These are phyloP conservation scores for Aspergillus pseudoviridinutans DNA, from an alignment of 2,329 filamentous ascomycete genomes.

Conservation along the genomic window DNA sequence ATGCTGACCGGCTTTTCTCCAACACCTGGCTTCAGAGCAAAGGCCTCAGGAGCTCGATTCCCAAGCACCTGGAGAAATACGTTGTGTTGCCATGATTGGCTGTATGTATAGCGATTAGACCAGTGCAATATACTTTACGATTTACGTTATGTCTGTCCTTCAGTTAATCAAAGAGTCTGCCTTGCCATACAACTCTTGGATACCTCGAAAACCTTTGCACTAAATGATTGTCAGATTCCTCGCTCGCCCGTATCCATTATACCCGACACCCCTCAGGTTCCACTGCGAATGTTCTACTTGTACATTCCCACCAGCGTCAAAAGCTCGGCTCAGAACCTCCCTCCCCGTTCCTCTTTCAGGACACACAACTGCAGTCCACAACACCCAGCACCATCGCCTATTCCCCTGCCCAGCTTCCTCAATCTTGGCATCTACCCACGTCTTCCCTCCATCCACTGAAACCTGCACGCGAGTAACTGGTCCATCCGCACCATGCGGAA, in stretches of 20 bases:
- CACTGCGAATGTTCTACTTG: constrained; percentile 50
- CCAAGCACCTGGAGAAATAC: constrained; percentile 83
- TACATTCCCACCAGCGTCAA: constrained; percentile 50
- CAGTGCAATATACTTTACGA: not conserved
- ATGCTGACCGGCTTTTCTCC: constrained; percentile 90
- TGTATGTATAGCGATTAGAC: not conserved
- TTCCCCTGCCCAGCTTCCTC: constrained; percentile 13
- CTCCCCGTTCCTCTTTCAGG: constrained; percentile 40
- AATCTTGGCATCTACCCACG: constrained; percentile 49
- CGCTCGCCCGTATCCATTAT: constrained; percentile 57
- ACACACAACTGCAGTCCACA: constrained; percentile 49
- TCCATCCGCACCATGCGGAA: constrained; percentile 51
- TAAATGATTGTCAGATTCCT: constrained; percentile 45
- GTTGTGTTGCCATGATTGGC: constrained; percentile 73
- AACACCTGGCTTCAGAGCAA: constrained; percentile 86
- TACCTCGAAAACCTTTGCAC: not conserved
- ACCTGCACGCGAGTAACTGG: constrained; percentile 54
- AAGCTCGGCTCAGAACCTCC: constrained; percentile 52
- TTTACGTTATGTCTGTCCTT: not conserved
- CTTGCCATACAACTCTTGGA: not conserved
- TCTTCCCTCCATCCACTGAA: constrained; percentile 46
- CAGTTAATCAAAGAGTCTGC: not conserved
- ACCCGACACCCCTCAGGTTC: constrained; percentile 58
- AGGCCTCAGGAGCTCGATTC: constrained; percentile 75
- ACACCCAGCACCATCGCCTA: constrained; percentile 54